Evolutionary conservation across 345 rosid species (phyloP), one percentile per base, ranked within the genome.

Genomic region (Dipteronia dyeriana): DNA sequence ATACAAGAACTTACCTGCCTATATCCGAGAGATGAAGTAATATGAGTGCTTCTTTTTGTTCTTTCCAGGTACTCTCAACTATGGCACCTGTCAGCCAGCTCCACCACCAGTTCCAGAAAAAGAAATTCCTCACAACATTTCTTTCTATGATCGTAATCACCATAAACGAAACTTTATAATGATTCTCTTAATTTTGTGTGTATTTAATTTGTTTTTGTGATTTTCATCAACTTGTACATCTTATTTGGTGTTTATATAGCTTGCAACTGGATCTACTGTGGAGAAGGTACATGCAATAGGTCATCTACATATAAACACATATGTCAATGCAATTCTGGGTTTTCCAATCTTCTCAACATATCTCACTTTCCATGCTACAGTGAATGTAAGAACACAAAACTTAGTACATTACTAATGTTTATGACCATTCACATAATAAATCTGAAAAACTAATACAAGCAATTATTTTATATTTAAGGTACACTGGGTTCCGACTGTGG

Each of bases 401-500:
- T 6, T 13, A 19, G 29, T 49, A 43, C 26, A 31, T 26, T 3
- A 39, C 12, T 2, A 75, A 20, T 20, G n/a, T 29, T 70, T 13
- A 17, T 43, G 13, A 60, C 23, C 47, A 22, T n/a, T 68, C 71
- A 20, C 63, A 54, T 38, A 19, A 29, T 16, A 20, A 26, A 14
- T 9, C 17, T 22, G 12, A 9, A 60, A 29, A 77, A 68, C 61
- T 77, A 38, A 69, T 3, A 47, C 9, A 41, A 54, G 19, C 14
- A 53, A 66, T 59, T 49, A 69, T 7, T 75, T 80, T 66, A 54
- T 39, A 60, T 79, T 47, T 29, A 75, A 90, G 93, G 91, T 77
- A 79, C 91, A 0, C 62, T 88, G 19, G 88, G 93, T 61, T 80
- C 84, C 19, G 93, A 90, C 76, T 88, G 91, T 47, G 64, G 83